These are phyloP conservation scores for Alternaria postmessia DNA, from an alignment of 2,329 filamentous ascomycete species.

Conservation along the genomic window DNA sequence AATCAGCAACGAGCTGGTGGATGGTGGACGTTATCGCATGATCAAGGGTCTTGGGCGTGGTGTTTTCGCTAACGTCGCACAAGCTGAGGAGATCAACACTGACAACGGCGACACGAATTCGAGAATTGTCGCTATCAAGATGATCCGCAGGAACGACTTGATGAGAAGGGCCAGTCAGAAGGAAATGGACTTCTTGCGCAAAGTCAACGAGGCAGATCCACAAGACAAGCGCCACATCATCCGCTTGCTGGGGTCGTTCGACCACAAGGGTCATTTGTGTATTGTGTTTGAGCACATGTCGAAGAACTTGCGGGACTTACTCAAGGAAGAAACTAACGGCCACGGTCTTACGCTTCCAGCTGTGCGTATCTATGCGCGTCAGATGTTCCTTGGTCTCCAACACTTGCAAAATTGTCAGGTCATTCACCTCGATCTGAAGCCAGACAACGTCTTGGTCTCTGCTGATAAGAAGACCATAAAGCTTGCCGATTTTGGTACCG, in stretches of 20 bases:
- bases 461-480: slow-evolving; percentile 74
- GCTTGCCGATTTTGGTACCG: slow-evolving; percentile 96
- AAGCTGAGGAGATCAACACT: slow-evolving; percentile 62
- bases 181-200: slow-evolving; percentile 91
- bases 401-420: slow-evolving; percentile 92
- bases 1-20: slow-evolving; percentile 87
- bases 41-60: slow-evolving; percentile 88
- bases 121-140: slow-evolving; percentile 91
- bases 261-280: slow-evolving; percentile 93
- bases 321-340: slow-evolving; percentile 84
- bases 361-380: slow-evolving; percentile 87
- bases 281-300: slow-evolving; percentile 95
- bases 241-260: slow-evolving; percentile 84
- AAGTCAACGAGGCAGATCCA: slow-evolving; percentile 83
- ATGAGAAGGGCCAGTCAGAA: slow-evolving; percentile 93
- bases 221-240: slow-evolving; percentile 93
- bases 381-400: slow-evolving; percentile 89
- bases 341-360: slow-evolving; percentile 90
- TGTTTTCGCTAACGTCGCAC: slow-evolving; percentile 96
- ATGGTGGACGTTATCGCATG: slow-evolving; percentile 85
- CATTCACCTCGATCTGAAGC: slow-evolving; percentile 94
- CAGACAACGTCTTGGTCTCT: slow-evolving; percentile 88
- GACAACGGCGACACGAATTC: slow-evolving; percentile 50
- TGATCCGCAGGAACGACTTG: slow-evolving; percentile 95
- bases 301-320: slow-evolving; percentile 84